Conservation (phyloP, 2,329 filamentous ascomycete genomes). For the Xylaria sp. region DNA sequence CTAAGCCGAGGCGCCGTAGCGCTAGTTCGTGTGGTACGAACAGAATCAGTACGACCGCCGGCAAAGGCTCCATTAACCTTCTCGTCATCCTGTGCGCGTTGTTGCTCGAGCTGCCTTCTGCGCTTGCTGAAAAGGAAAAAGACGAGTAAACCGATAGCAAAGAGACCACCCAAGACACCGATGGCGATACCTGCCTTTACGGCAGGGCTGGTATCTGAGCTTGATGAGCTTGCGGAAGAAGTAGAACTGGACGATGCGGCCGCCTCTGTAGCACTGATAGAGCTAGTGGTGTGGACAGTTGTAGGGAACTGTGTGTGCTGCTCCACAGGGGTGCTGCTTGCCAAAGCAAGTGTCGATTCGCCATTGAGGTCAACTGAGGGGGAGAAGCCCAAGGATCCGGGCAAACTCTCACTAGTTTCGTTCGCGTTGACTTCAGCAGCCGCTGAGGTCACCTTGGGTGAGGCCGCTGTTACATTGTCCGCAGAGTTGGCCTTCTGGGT, state of each 20-base stretch:
- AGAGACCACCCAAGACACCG: conserved; percentile 77
- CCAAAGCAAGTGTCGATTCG: conserved; percentile 30
- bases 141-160: conserved; percentile 72
- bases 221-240: conserved; percentile 40
- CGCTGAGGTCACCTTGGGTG: conserved; percentile 26
- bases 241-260: conserved; percentile 41
- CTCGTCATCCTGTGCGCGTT: conserved; percentile 68
- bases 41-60: conserved; percentile 50
- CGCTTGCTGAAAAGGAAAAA: conserved; percentile 77
- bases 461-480: conserved; percentile 23
- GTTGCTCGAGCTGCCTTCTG: conserved; percentile 72
- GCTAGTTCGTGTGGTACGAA: conserved; percentile 55
- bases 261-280: conserved; percentile 32
- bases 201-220: conserved; percentile 47
- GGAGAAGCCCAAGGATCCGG: conserved; percentile 30
- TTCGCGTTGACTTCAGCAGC: conserved; percentile 12
- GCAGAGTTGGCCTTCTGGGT: conserved; percentile 22
- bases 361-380: conserved; percentile 28
- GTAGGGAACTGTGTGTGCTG: conserved; percentile 39
- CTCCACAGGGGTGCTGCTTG: conserved; percentile 16
- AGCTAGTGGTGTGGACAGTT: conserved; percentile 29
- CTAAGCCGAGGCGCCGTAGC: conserved; percentile 81
- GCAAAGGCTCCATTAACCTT: conserved; percentile 62
- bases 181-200: conserved; percentile 85
- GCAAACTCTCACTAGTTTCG: conserved; percentile 23